Evolutionary conservation across 768 basidiomycete species (phyloP).

Genomic region (Amylocystis lapponica): DNA sequence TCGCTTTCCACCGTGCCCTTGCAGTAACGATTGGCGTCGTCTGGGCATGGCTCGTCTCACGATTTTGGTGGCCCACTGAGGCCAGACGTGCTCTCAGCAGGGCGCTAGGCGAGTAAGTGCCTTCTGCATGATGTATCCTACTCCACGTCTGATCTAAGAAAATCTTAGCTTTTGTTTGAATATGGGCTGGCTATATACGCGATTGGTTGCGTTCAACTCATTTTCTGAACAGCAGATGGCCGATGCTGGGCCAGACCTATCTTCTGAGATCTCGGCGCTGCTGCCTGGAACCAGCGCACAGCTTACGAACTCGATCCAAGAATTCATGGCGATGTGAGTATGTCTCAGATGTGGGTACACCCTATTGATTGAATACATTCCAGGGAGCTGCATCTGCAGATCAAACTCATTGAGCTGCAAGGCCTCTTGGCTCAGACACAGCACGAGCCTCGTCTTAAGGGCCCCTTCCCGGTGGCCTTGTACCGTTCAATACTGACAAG

Average conservation of each 20-base stretch:
- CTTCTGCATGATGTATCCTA: background rate
- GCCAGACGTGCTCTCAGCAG: constrained; percentile 83
- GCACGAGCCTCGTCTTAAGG: constrained; percentile 92
- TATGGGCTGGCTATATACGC: constrained; percentile 92
- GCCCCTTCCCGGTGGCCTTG: constrained; percentile 83
- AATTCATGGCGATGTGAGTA: constrained; percentile 90
- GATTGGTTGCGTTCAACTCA: constrained; percentile 83
- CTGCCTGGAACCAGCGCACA: constrained; percentile 34
- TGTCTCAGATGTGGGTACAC: background rate
- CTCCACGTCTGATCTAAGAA: background rate
- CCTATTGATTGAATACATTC: constrained; percentile 1
- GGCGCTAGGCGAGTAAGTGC: constrained; percentile 77
- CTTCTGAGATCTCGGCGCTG: constrained; percentile 22
- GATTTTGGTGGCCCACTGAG: constrained; percentile 95
- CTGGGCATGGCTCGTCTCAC: constrained; percentile 84
- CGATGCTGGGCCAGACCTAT: constrained; percentile 9
- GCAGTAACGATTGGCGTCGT: constrained; percentile 83
- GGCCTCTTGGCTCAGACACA: constrained; percentile 82
- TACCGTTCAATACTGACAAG: constrained; percentile 83
- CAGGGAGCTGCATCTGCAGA: constrained; percentile 96
- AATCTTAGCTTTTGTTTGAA: constrained; percentile 81
- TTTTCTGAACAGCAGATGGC: constrained; percentile 35
- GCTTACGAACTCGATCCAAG: constrained; percentile 61
- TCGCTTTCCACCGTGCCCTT: constrained; percentile 73
- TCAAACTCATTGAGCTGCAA: constrained; percentile 82